Evolutionary conservation across 306 rosid genomes (phyloP), one percentile per base, ranked within the genome.

Genomic region (Lathyrus oleraceus): DNA sequence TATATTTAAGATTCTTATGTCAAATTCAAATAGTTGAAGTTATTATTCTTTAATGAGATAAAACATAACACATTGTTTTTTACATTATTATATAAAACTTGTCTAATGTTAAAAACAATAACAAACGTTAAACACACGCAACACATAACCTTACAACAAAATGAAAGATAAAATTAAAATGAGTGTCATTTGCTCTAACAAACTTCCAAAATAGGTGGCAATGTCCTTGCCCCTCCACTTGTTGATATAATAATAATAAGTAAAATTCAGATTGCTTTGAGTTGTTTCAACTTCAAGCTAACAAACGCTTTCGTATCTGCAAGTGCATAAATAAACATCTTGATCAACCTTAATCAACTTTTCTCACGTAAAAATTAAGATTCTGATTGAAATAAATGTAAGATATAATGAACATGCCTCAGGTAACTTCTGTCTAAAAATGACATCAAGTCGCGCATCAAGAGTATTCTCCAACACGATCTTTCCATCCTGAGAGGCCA

Each of bases 401-500:
- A 74, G 4, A 56, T 40, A 25, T 23, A 49, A 47, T 51, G 62
- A 68, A 68, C 84, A 57, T 65, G 80, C 91, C 91, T 86, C 79
- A 0, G 95, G 95, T 6, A 88, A 72, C 53, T 88, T 86, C 69
- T 82, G 86, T 4, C 87, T 77, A 68, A 77, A 88, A 30, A 86
- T 61, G 16, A 86, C 87, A 51, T 86, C 89, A 43, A 88, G 70
- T 2, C 89, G 54, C 0, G 91, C 89, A 2, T 84, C 87, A 1
- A 88, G 91, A 30, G 89, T 88, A 83, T 82, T 88, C 70, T 86
- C 91, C 51, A 77, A 71, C 76, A 84, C 95, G 19, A 86, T 88
- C 80, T 84, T 88, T 49, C 95, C 95, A 65, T 88, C 91, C 66
- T 77, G 82, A 0, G 95, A 84, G 12, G 91, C 91, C 83, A 88